Evolutionary conservation across 2,329 filamentous ascomycete genomes (phyloP).

Genomic region (Kalmusia sp.): DNA sequence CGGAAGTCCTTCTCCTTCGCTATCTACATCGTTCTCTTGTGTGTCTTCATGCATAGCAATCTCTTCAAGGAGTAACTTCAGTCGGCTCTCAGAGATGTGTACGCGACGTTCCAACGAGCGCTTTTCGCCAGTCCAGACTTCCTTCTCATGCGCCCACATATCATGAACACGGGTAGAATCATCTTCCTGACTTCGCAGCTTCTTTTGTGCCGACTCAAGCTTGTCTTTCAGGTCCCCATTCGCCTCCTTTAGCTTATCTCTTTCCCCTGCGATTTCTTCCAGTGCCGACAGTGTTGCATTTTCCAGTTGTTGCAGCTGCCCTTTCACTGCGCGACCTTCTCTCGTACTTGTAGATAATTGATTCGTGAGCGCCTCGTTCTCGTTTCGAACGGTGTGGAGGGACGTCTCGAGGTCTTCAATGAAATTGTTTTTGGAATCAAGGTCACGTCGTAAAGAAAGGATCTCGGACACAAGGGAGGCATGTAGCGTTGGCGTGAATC

Average conservation of each 20-base stretch:
- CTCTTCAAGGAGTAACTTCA: constrained; percentile 86
- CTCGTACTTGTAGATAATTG: constrained; percentile 70
- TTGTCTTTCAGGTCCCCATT: constrained; percentile 76
- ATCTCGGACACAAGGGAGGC: constrained; percentile 96
- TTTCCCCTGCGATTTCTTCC: constrained; percentile 81
- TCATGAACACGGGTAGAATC: constrained; percentile 79
- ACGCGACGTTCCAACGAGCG: constrained; percentile 83
- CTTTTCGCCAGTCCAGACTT: constrained; percentile 83
- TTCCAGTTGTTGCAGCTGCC: constrained; percentile 85
- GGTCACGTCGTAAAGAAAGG: constrained; percentile 80
- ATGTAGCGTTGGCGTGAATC: constrained; percentile 94
- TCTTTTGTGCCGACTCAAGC: constrained; percentile 80
- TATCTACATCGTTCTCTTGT: constrained; percentile 54
- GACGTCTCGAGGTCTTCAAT: constrained; percentile 84
- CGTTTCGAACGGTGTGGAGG: constrained; percentile 73
- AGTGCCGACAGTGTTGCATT: constrained; percentile 87
- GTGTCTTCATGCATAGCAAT: constrained; percentile 72
- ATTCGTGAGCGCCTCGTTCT: constrained; percentile 74
- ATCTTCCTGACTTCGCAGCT: constrained; percentile 79
- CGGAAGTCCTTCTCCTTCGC: constrained; percentile 66
- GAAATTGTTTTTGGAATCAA: constrained; percentile 85
- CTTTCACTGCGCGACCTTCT: constrained; percentile 81
- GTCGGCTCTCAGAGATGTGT: constrained; percentile 85
- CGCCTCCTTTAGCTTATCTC: constrained; percentile 80
- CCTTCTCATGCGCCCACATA: constrained; percentile 84